These are phyloP conservation scores for Kodamaea laetipori DNA, from an alignment of 805 yeast species.

Conservation along the genomic window DNA sequence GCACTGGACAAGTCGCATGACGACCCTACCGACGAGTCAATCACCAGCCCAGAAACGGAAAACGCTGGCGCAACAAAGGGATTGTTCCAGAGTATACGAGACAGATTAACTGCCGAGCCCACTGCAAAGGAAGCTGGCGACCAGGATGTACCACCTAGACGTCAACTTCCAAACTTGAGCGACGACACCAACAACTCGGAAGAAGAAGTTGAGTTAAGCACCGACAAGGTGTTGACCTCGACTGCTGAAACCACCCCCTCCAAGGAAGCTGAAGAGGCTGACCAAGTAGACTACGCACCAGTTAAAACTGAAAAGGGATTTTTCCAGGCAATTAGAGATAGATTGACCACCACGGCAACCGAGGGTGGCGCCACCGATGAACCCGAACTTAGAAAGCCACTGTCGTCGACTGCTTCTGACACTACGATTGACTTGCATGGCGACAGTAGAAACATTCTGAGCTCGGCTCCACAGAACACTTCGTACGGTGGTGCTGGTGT, in stretches of 20 bases:
- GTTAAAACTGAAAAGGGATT: constrained; percentile 28
- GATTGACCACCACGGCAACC: constrained; percentile 21
- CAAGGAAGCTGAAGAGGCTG: constrained; percentile 20
- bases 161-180: constrained; percentile 5
- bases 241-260: constrained; percentile 39
- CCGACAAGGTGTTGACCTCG: constrained; percentile 21
- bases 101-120: constrained; percentile 24
- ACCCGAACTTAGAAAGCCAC: constrained; percentile 6
- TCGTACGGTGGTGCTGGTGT: constrained; percentile 3
- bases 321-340: constrained; percentile 37
- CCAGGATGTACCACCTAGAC: constrained; percentile 4
- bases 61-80: constrained; percentile 24
- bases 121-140: not conserved
- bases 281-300: constrained; percentile 14
- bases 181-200: constrained; percentile 14
- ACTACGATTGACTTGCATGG: constrained; percentile 13
- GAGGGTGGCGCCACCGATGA: constrained; percentile 5
- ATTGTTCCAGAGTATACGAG: constrained; percentile 38
- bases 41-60: not conserved
- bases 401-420: constrained; percentile 15
- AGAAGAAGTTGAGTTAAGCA: constrained; percentile 21
- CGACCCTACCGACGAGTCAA: constrained; percentile 1
- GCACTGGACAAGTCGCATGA: constrained; percentile 15
- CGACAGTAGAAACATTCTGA: constrained; percentile 1
- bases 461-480: not conserved